Evolutionary conservation across 2,329 filamentous ascomycete species (phyloP).

Genomic region (Alternaria ethzedia): DNA sequence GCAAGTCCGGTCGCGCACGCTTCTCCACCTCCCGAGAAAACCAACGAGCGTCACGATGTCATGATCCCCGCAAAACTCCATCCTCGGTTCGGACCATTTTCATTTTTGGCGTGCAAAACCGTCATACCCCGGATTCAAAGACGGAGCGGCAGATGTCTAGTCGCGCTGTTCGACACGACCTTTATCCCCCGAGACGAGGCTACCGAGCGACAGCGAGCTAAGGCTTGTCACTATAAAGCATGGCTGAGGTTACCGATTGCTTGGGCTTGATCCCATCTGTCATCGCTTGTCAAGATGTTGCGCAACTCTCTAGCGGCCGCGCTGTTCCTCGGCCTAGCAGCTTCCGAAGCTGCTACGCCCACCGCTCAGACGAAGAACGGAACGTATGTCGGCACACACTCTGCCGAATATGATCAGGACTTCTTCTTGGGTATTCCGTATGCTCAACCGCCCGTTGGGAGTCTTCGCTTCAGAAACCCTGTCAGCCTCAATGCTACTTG

Average conservation of each 20-base stretch:
- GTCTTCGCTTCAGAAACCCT: conserved; percentile 60
- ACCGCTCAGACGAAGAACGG: conserved; percentile 52
- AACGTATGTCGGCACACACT: conserved; percentile 49
- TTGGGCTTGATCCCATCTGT: neutral
- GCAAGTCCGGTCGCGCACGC: neutral
- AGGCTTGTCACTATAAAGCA: conserved; percentile 8
- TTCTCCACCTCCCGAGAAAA: conserved; percentile 4
- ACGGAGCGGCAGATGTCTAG: conserved; percentile 10
- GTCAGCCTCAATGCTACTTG: conserved; percentile 54
- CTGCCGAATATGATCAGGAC: conserved; percentile 52
- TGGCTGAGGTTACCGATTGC: neutral
- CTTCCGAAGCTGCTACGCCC: conserved; percentile 27
- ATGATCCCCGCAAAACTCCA: conserved; percentile 8
- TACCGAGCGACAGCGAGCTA: neutral
- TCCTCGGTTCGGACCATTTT: conserved; percentile 5
- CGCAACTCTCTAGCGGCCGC: conserved; percentile 14
- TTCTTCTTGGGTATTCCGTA: conserved; percentile 60
- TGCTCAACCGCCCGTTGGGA: conserved; percentile 42
- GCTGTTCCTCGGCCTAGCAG: conserved; percentile 20
- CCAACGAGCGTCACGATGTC: conserved; percentile 7
- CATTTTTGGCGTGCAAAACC: neutral
- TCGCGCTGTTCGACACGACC: neutral
- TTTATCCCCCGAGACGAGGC: neutral
- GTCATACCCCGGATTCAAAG: conserved; percentile 9
- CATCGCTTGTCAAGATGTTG: conserved; percentile 19